phyloP scores from a whole-genome alignment of 306 rosid species.

The Senna siamea region DNA sequence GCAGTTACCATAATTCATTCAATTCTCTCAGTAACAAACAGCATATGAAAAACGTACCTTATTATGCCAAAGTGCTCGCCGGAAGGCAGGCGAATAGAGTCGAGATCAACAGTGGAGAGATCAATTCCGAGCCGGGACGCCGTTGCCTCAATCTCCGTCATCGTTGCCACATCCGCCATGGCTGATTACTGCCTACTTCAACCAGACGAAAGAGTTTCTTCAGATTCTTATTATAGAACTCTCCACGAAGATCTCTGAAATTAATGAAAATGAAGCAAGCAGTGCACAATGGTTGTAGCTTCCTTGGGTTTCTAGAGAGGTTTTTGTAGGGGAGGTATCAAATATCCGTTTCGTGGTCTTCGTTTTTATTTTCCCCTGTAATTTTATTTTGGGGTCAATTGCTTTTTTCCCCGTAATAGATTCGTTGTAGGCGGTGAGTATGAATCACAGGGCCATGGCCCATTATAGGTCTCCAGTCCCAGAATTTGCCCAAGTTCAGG shows the following conservation, averaged over 20 bases:
- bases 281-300: neutral
- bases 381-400: too few species aligned
- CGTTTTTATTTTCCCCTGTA: too few species aligned
- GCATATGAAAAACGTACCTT: constrained; percentile 50
- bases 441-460: neutral
- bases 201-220: neutral
- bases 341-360: too few species aligned
- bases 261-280: neutral
- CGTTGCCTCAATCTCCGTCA: constrained; percentile 72
- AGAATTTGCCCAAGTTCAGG: neutral
- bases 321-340: neutral
- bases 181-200: constrained; percentile 8
- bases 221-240: neutral
- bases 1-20: neutral
- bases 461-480: neutral
- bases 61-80: constrained; percentile 62
- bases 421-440: neutral
- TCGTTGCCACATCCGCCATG: constrained; percentile 72
- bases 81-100: constrained; percentile 64
- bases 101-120: constrained; percentile 59
- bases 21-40: neutral
- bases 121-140: constrained; percentile 69
- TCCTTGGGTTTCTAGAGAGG: constrained; percentile 24
- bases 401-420: too few species aligned
- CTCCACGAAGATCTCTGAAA: neutral